Percentiles rank a stretch among this genome's conserved stretches.
Conservation (phyloP, 2,329 filamentous ascomycete genomes). For the Colletotrichum sp. region DNA sequence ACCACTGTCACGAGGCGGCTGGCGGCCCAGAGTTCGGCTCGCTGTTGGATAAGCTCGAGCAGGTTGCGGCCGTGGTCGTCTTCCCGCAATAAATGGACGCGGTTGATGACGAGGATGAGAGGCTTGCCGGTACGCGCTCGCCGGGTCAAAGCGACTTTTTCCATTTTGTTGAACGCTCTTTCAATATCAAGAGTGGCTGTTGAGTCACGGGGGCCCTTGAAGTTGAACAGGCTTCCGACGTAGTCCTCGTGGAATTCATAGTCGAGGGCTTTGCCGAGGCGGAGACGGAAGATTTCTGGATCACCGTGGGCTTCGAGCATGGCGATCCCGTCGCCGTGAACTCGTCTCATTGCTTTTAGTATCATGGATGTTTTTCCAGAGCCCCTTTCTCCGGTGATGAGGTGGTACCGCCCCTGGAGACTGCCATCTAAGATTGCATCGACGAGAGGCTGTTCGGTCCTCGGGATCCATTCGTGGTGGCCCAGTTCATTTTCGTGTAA, state of each 20-base stretch:
- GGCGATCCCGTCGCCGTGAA: conserved; percentile 84
- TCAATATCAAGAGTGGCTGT: conserved; percentile 95
- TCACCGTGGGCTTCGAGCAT: conserved; percentile 98
- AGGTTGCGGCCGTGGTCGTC: conserved; percentile 93
- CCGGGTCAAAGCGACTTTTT: conserved; percentile 84
- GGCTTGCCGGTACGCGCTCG: conserved; percentile 64
- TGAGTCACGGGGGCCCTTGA: conserved; percentile 90
- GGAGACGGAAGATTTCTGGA: conserved; percentile 92
- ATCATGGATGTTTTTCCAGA: conserved; percentile 98
- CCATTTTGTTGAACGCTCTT: conserved; percentile 94
- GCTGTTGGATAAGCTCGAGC: conserved; percentile 92
- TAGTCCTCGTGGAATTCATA: conserved; percentile 99
- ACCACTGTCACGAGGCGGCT: conserved; percentile 91
- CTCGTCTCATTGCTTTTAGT: conserved; percentile 90
- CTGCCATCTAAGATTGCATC: conserved; percentile 82
- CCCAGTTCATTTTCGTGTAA: conserved; percentile 31
- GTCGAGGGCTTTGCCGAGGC: conserved; percentile 90
- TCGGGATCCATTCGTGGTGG: conserved; percentile 74
- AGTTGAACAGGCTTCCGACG: conserved; percentile 88
- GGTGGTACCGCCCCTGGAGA: conserved; percentile 82
- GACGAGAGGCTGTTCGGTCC: conserved; percentile 81
- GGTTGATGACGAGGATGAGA: conserved; percentile 92
- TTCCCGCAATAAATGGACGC: conserved; percentile 87
- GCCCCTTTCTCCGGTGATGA: conserved; percentile 94
- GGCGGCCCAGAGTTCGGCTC: conserved; percentile 95